Evolutionary conservation across 768 basidiomycete species (phyloP).

Genomic region (Holtermanniella nyarrowii): DNA sequence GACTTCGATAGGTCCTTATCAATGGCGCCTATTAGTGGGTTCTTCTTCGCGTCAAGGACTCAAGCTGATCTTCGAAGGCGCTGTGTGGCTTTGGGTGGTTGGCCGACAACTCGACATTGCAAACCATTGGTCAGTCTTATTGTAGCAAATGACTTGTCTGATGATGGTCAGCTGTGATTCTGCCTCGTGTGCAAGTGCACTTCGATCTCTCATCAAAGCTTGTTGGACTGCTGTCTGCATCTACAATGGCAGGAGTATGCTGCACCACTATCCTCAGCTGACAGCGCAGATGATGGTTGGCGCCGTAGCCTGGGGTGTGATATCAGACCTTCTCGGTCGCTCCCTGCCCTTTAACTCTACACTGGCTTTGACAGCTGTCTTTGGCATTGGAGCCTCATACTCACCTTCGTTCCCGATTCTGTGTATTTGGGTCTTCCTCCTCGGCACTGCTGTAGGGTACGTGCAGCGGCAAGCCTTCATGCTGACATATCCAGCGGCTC

Average conservation of each 20-base stretch:
- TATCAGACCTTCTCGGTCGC: slow-evolving; percentile 81
- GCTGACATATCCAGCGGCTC: slow-evolving; percentile 52
- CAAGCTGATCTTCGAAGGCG: slow-evolving; percentile 13
- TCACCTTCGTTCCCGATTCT: slow-evolving; percentile 58
- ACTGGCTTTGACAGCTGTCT: slow-evolving; percentile 76
- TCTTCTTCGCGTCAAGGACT: neutral
- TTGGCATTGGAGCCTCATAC: slow-evolving; percentile 71
- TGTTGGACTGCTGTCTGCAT: slow-evolving; percentile 73
- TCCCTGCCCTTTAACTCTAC: slow-evolving; percentile 86
- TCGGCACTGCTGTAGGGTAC: slow-evolving; percentile 90
- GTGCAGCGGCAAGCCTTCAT: slow-evolving; percentile 29
- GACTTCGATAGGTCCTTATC: slow-evolving; percentile 28
- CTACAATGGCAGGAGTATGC: slow-evolving; percentile 44
- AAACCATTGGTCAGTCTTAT: slow-evolving; percentile 22
- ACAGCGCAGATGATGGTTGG: slow-evolving; percentile 88
- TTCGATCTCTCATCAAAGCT: slow-evolving; percentile 63
- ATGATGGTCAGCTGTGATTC: slow-evolving; percentile 55
- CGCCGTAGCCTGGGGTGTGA: slow-evolving; percentile 75
- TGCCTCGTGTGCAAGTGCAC: slow-evolving; percentile 92
- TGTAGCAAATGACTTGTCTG: neutral
- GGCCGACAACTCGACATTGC: slow-evolving; percentile 38
- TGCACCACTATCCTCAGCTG: neutral
- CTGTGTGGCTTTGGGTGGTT: slow-evolving; percentile 40
- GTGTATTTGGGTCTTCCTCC: slow-evolving; percentile 68
- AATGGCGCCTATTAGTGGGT: slow-evolving; percentile 35